These are phyloP conservation scores for Fusarium napiforme DNA, from an alignment of 2,329 filamentous ascomycete species.

Conservation along the genomic window DNA sequence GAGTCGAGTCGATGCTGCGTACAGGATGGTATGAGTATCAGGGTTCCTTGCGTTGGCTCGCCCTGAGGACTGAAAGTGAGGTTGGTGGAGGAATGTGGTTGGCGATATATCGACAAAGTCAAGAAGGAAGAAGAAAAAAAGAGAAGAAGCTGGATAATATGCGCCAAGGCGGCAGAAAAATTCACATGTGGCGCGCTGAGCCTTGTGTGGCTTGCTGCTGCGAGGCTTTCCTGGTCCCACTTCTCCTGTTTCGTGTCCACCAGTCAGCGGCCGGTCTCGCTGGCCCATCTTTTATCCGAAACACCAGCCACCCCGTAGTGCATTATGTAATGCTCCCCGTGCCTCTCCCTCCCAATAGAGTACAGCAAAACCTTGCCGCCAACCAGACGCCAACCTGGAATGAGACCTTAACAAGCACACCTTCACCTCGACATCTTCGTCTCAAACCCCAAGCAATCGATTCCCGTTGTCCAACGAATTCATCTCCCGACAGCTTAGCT, in stretches of 20 bases:
- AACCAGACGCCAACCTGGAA: constrained; percentile 53
- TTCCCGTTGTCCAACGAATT: constrained; percentile 42
- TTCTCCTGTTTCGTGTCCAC: neutral
- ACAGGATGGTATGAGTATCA: constrained; percentile 48
- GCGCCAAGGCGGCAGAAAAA: constrained; percentile 37
- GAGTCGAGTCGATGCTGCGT: neutral
- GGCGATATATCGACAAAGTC: constrained; percentile 31
- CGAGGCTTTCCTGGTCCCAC: constrained; percentile 11
- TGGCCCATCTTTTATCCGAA: constrained; percentile 38
- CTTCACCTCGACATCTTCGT: constrained; percentile 40
- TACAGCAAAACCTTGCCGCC: constrained; percentile 57
- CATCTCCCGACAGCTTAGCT: constrained; percentile 36
- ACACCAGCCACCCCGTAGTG: constrained; percentile 18
- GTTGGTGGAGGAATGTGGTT: constrained; percentile 26
- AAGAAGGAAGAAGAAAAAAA: constrained; percentile 31
- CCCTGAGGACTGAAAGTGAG: constrained; percentile 54
- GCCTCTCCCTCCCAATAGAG: constrained; percentile 39
- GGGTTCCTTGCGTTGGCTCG: constrained; percentile 72
- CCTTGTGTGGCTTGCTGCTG: constrained; percentile 31
- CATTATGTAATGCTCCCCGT: constrained; percentile 49
- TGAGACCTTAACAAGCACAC: constrained; percentile 53
- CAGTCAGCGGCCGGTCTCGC: neutral
- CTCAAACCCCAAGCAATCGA: constrained; percentile 39
- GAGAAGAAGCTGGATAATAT: constrained; percentile 24
- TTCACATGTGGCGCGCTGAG: constrained; percentile 36